These are phyloP conservation scores for Aristolochia californica DNA, from an alignment of 164 flowering plant genomes.

Conservation along the genomic window DNA sequence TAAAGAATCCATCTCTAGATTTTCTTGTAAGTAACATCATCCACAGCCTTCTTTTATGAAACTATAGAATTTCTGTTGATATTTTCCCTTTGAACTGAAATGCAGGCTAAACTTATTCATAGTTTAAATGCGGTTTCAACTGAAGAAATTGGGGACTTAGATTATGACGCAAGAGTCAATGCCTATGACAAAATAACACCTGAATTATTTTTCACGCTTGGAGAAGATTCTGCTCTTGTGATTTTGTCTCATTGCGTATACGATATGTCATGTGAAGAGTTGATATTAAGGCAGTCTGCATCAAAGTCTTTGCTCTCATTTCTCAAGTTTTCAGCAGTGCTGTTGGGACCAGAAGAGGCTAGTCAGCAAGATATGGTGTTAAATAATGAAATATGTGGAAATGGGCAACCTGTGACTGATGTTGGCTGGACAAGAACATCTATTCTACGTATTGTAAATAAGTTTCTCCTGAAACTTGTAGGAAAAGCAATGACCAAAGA, in stretches of 20 bases:
- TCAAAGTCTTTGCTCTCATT: conserved; percentile 48
- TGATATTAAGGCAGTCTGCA: conserved; percentile 69
- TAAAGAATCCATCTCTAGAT: conserved; percentile 43
- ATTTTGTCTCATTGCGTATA: conserved; percentile 66
- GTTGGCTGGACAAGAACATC: conserved; percentile 41
- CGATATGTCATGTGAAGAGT: conserved; percentile 71
- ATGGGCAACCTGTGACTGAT: conserved; percentile 7
- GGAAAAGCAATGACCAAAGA: conserved; percentile 55
- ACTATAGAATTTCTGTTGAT: neutral
- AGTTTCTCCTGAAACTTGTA: conserved; percentile 64
- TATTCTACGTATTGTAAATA: conserved; percentile 35
- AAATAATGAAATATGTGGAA: neutral
- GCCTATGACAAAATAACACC: conserved; percentile 53
- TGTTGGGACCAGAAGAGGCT: conserved; percentile 23
- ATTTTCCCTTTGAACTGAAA: neutral
- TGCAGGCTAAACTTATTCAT: conserved; percentile 60
- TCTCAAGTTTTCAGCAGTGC: conserved; percentile 42
- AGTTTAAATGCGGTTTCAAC: conserved; percentile 63
- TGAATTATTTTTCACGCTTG: conserved; percentile 30
- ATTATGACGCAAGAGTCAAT: conserved; percentile 53
- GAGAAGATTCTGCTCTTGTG: conserved; percentile 45
- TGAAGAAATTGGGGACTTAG: conserved; percentile 55
- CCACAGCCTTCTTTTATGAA: neutral
- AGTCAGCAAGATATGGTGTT: conserved; percentile 8
- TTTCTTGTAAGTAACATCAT: conserved; percentile 38